Evolutionary conservation across 768 basidiomycete genomes (phyloP).

Genomic region (Lactarius sp.): DNA sequence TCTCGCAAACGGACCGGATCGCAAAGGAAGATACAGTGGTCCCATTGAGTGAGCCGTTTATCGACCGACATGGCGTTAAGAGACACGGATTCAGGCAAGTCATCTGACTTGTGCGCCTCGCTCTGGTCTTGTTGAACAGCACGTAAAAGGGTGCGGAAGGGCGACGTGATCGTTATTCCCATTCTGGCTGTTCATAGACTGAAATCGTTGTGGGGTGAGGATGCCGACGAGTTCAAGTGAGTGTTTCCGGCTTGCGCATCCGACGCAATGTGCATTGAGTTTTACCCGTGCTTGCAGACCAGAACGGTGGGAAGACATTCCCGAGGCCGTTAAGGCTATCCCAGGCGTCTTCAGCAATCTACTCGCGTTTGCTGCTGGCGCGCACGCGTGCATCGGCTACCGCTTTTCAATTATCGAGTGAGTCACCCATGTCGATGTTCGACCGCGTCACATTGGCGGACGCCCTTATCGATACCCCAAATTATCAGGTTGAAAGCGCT

Average conservation of each 20-base stretch:
- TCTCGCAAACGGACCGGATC: slow-evolving; percentile 13
- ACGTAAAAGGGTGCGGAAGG: slow-evolving; percentile 6
- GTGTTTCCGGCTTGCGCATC: slow-evolving; percentile 12
- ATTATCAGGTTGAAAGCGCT: slow-evolving; percentile 28
- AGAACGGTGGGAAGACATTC: slow-evolving; percentile 25
- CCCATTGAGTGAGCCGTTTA: slow-evolving; percentile 21
- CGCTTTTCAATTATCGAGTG: slow-evolving; percentile 24
- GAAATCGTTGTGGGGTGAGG: slow-evolving; percentile 24
- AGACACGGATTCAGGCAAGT: slow-evolving; percentile 24
- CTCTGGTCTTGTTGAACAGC: not conserved
- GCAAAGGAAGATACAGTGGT: slow-evolving; percentile 23
- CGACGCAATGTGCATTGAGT: not conserved
- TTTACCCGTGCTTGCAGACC: slow-evolving; percentile 12
- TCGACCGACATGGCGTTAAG: slow-evolving; percentile 22
- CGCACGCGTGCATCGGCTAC: slow-evolving; percentile 27
- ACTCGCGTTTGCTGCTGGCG: slow-evolving; percentile 20
- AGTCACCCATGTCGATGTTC: not conserved
- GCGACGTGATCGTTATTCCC: slow-evolving; percentile 17
- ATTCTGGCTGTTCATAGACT: slow-evolving; percentile 17
- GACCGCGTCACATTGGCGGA: too few species aligned
- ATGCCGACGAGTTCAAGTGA: slow-evolving; percentile 28
- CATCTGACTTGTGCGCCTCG: not conserved
- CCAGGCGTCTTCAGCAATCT: slow-evolving; percentile 22
- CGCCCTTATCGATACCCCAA: not conserved
- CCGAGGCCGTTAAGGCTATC: slow-evolving; percentile 9